Conservation (phyloP, 371 early-diverging fungal genomes). For the Synchytrium microbalum region DNA sequence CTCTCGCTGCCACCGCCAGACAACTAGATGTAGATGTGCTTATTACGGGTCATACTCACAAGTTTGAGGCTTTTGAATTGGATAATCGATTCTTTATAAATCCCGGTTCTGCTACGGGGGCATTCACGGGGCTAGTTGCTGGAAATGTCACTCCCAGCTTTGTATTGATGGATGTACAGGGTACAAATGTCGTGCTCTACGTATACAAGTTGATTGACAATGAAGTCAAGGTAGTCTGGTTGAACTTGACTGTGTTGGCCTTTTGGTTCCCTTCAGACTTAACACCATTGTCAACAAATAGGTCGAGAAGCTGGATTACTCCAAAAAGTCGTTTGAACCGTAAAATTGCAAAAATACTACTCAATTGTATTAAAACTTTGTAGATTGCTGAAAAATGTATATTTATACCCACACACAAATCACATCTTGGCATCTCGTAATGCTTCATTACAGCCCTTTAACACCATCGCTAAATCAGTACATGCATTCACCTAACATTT, state of each 20-base stretch:
- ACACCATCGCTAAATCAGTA: no score
- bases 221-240: constrained; percentile 86
- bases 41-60: constrained; percentile 78
- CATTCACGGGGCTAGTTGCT: constrained; percentile 26
- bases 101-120: constrained; percentile 92
- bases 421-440: no score
- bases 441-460: no score
- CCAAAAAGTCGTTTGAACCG: neutral
- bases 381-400: no score
- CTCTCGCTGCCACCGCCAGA: constrained; percentile 66
- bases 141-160: constrained; percentile 66
- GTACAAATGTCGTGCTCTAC: constrained; percentile 66
- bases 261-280: neutral
- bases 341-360: no score
- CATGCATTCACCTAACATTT: no score
- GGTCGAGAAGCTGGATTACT: constrained; percentile 5
- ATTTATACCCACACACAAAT: no score
- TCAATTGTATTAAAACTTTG: no score
- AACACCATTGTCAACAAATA: neutral
- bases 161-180: constrained; percentile 90
- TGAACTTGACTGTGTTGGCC: constrained; percentile 52
- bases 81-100: constrained; percentile 87
- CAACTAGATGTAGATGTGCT: constrained; percentile 89
- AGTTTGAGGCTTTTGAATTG: constrained; percentile 81
- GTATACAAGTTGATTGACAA: constrained; percentile 85